phyloP scores from a whole-genome alignment of 495 filamentous ascomycete genomes.

The Corynascus novoguineensis region DNA sequence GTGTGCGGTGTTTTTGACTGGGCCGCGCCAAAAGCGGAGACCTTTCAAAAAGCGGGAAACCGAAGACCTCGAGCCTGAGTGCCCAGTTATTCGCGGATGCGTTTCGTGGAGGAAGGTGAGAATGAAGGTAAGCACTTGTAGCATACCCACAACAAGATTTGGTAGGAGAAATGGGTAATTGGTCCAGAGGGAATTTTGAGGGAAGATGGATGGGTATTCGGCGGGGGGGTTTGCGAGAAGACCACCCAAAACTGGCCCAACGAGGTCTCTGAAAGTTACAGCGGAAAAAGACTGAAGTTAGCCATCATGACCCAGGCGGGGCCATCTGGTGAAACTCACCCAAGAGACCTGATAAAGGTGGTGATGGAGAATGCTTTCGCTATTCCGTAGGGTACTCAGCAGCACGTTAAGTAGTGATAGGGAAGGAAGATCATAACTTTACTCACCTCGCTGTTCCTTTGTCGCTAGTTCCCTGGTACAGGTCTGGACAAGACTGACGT shows the following conservation, averaged over 20 bases:
- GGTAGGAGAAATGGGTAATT: conserved; percentile 3
- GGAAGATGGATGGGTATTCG: conserved; percentile 7
- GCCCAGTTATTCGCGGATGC: neutral
- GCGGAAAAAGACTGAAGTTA: neutral
- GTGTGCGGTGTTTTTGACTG: neutral
- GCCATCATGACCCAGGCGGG: no score
- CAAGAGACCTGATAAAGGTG: conserved; percentile 12
- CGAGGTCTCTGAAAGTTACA: neutral
- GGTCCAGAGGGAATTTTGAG: conserved; percentile 5
- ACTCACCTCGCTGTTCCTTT: conserved; percentile 13
- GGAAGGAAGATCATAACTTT: neutral
- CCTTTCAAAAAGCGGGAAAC: neutral
- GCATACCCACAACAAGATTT: conserved; percentile 3
- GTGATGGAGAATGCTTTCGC: conserved; percentile 12
- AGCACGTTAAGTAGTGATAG: no score
- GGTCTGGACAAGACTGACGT: conserved; percentile 11
- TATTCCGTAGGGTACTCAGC: no score
- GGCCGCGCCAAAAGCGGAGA: neutral
- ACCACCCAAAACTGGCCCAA: conserved; percentile 13
- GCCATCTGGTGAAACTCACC: neutral
- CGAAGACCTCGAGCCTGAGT: neutral
- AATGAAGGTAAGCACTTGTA: conserved; percentile 7
- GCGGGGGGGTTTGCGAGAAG: conserved; percentile 8
- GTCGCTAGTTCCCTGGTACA: conserved; percentile 11
- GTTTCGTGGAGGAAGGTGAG: conserved; percentile 3